phyloP scores from a whole-genome alignment of 2,329 filamentous ascomycete genomes.

The Arthroderma sp. region DNA sequence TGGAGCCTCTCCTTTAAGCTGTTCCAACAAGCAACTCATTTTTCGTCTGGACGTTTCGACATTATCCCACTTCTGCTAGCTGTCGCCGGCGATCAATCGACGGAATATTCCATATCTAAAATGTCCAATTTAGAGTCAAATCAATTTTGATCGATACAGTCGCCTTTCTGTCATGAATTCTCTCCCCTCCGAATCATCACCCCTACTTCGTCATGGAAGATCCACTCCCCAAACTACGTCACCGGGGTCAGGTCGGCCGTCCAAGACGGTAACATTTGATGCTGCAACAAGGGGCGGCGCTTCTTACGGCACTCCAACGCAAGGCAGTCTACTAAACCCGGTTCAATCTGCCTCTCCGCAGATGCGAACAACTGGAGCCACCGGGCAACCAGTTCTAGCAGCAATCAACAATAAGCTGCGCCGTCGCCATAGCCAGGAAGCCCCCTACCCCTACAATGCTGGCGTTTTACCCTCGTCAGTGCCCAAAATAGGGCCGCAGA shows the following conservation, averaged over 20 bases:
- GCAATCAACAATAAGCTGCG: slow-evolving; percentile 78
- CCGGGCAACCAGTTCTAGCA: slow-evolving; percentile 52
- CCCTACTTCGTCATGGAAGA: slow-evolving; percentile 5
- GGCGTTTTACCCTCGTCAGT: slow-evolving; percentile 25
- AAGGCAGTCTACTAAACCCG: slow-evolving; percentile 29
- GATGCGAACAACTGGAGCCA: slow-evolving; percentile 6
- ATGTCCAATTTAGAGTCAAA: background rate
- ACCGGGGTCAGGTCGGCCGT: slow-evolving; percentile 23
- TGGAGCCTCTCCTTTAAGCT: too few species aligned
- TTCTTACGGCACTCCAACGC: slow-evolving; percentile 28
- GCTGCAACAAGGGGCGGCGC: slow-evolving; percentile 33
- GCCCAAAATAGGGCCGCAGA: slow-evolving; percentile 79
- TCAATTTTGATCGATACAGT: background rate
- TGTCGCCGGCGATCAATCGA: background rate
- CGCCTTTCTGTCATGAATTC: background rate
- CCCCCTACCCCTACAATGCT: slow-evolving; percentile 23
- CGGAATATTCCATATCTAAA: background rate
- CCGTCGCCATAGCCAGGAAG: slow-evolving; percentile 69
- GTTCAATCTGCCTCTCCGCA: slow-evolving; percentile 26
- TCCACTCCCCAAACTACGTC: slow-evolving; percentile 19
- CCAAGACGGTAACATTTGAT: slow-evolving; percentile 37
- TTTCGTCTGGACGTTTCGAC: too few species aligned
- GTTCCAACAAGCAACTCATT: too few species aligned
- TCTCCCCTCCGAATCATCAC: slow-evolving; percentile 7
- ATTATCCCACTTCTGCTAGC: too few species aligned